Conservation (phyloP, 2,329 filamentous ascomycete species). For the Venturia nashicola region DNA sequence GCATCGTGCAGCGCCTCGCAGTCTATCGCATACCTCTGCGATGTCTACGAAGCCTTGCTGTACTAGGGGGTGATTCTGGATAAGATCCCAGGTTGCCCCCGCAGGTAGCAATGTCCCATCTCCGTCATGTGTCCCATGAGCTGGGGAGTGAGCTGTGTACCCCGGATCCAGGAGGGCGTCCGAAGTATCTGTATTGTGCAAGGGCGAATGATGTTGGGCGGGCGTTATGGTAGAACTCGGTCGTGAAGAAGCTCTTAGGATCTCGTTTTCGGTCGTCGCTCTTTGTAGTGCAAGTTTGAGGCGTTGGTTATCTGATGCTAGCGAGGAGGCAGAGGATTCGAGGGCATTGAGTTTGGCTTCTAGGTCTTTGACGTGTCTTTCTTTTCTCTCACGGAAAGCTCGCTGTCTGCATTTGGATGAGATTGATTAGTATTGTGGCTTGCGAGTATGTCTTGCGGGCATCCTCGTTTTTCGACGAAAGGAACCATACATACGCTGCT, state of each 20-base stretch:
- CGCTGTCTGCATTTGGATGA: constrained; percentile 53
- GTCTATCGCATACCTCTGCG: constrained; percentile 62
- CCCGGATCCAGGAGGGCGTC: constrained; percentile 36
- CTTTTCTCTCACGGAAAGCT: constrained; percentile 91
- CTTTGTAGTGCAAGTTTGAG: constrained; percentile 75
- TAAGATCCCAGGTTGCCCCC: constrained; percentile 78
- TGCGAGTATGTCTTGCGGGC: background rate
- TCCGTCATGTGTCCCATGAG: constrained; percentile 43
- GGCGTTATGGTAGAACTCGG: background rate
- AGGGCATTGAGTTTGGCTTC: constrained; percentile 72
- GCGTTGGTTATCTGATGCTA: constrained; percentile 74
- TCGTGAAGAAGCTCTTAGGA: constrained; percentile 43
- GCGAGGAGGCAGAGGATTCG: constrained; percentile 58
- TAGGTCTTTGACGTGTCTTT: constrained; percentile 85
- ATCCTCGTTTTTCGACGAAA: background rate
- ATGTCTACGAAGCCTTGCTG: constrained; percentile 70
- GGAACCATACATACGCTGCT: constrained; percentile 48
- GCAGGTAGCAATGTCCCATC: constrained; percentile 46
- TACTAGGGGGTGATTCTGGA: constrained; percentile 69
- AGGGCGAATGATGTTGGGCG: constrained; percentile 2
- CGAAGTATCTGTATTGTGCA: background rate
- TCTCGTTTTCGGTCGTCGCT: constrained; percentile 82
- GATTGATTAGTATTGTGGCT: constrained; percentile 6
- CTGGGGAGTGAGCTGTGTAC: constrained; percentile 31
- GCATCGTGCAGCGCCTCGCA: constrained; percentile 66